Percentiles rank a stretch among this genome's conserved stretches.
Conservation (phyloP, 495 filamentous ascomycete species). For the Aspergillus sparsus region DNA sequence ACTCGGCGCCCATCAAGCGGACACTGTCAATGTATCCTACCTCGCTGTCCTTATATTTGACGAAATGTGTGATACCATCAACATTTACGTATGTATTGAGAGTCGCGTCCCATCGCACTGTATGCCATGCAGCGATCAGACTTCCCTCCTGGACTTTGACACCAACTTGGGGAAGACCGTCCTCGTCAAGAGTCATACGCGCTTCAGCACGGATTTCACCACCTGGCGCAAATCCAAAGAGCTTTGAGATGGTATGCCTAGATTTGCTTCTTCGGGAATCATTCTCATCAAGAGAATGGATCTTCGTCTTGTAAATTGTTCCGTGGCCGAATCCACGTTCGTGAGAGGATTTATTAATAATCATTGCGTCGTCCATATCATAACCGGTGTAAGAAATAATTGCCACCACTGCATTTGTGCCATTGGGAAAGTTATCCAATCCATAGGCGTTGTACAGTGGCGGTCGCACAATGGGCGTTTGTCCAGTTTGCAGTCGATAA, state of each 20-base stretch:
- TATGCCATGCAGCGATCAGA: slow-evolving; percentile 84
- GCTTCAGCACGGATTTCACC: slow-evolving; percentile 63
- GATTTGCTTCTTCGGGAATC: slow-evolving; percentile 58
- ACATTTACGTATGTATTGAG: slow-evolving; percentile 63
- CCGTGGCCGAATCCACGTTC: slow-evolving; percentile 97
- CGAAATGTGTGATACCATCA: slow-evolving; percentile 76
- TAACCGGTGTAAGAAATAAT: slow-evolving; percentile 99
- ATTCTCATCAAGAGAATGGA: slow-evolving; percentile 74
- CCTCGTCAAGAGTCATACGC: slow-evolving; percentile 72
- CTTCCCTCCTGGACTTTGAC: slow-evolving; percentile 74
- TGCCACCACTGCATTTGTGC: slow-evolving; percentile 93
- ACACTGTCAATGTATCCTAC: slow-evolving; percentile 89
- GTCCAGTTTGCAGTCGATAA: slow-evolving; percentile 92
- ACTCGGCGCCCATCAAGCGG: slow-evolving; percentile 79
- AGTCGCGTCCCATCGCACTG: slow-evolving; percentile 73
- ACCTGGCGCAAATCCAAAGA: slow-evolving; percentile 83
- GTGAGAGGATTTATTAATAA: slow-evolving; percentile 95
- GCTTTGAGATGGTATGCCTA: slow-evolving; percentile 60
- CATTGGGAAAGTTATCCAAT: slow-evolving; percentile 97
- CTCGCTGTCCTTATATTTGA: slow-evolving; percentile 91
- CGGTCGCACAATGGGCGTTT: slow-evolving; percentile 90
- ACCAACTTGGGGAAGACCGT: slow-evolving; percentile 82
- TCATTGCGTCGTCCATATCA: slow-evolving; percentile 99
- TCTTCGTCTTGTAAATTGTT: slow-evolving; percentile 96
- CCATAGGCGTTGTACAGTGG: slow-evolving; percentile 94